Evolutionary conservation across 768 basidiomycete species (phyloP), one percentile per base, ranked within the genome.

Genomic region (Trametes cingulata): DNA sequence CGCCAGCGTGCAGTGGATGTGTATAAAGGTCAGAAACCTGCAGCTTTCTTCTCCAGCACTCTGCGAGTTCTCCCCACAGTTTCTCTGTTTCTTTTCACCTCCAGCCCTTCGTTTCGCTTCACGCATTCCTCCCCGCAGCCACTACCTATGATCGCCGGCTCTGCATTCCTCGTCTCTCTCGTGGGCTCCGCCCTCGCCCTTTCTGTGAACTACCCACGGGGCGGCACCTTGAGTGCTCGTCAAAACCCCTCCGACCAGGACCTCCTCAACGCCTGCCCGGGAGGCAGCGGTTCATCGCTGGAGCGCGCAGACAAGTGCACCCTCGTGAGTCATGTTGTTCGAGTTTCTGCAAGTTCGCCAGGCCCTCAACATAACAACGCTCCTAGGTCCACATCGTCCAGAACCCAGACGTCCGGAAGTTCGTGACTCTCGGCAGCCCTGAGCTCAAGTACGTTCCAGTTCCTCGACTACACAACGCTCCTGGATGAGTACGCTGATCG

Each of bases 281-380:
- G 56, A 20, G 56, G 56, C 14, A 41, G 48, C 12, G 56, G 56
- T 19, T 29, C 56, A 13, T 25, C 33, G 25, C 12, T 58, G 0
- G 29, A 51, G 48, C 39, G 22, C n/a, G 56, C 56, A 3, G 56
- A 58, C 20, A 41, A 14, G 56, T 58, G 56, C 41, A 58, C 48
- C 9, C 33, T 58, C 24, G 56, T 58, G 48, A 50, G 56, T 27
- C 7, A 10, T n/a, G 4, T 35, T 25, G 2, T 2, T 15, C 14
- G 22, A 4, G 7, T n/a, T 10, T 13, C 17, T 5, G 10, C 36
- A 22, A 22, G n/a, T 24, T 9, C 10, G 15, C 6, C 15, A 43
- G 17, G n/a, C 14, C 36, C 17, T 24, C 1, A 24, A 2, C 13
- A 24, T 20, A 1, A 4, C 27, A 43, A n/a, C 17, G 46, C 45